Percentiles rank a stretch among this genome's conserved stretches.
These are phyloP conservation scores for Aspergillus sp. DNA, from an alignment of 2,329 filamentous ascomycete species.

Conservation along the genomic window DNA sequence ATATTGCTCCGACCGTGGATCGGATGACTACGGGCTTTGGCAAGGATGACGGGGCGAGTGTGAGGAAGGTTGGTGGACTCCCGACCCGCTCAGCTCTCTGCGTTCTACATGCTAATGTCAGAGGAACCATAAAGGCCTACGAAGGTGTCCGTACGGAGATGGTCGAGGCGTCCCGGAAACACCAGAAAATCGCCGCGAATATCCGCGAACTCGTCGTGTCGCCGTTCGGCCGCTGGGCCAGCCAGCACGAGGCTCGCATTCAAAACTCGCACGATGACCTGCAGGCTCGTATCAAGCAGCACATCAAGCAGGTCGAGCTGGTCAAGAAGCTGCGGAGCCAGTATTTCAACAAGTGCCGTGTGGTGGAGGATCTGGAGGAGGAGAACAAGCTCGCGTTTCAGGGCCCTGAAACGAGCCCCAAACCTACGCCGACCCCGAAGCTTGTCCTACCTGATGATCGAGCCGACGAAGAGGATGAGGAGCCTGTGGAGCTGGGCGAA, in stretches of 20 bases:
- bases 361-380: conserved; percentile 93
- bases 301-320: conserved; percentile 80
- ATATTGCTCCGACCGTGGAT: conserved; percentile 75
- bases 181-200: conserved; percentile 91
- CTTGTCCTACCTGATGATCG: conserved; percentile 66
- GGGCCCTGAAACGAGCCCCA: conserved; percentile 63
- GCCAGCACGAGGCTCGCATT: conserved; percentile 81
- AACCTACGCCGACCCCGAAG: conserved; percentile 50
- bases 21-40: conserved; percentile 74
- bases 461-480: conserved; percentile 61
- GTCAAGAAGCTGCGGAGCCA: conserved; percentile 90
- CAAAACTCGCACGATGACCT: conserved; percentile 93
- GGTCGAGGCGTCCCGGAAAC: conserved; percentile 78
- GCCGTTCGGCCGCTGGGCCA: conserved; percentile 92
- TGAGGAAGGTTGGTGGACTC: conserved; percentile 63
- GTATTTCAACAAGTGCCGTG: conserved; percentile 97
- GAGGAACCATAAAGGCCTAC: conserved; percentile 57
- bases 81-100: conserved; percentile 19
- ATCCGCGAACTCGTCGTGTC: conserved; percentile 92
- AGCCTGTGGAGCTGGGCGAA: conserved; percentile 83
- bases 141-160: conserved; percentile 89
- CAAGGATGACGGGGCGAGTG: conserved; percentile 88
- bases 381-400: conserved; percentile 98
- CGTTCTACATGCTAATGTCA: conserved; percentile 11
- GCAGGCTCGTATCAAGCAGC: conserved; percentile 78